Evolutionary conservation across 1,284 basidiomycete genomes (phyloP).

Genomic region (Cystobasidium sp.): DNA sequence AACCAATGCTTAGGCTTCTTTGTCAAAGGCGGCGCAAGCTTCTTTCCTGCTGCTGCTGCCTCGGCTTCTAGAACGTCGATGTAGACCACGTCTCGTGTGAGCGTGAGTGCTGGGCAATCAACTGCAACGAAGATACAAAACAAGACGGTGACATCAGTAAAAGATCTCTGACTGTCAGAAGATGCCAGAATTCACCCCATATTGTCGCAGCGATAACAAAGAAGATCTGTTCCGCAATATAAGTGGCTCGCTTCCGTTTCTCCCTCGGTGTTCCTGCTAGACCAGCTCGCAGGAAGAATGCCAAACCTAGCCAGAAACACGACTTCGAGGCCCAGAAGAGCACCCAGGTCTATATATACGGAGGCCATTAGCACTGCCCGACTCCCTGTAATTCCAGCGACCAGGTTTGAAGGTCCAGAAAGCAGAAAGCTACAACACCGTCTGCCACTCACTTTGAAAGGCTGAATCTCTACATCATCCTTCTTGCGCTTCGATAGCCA

Average conservation of each 20-base stretch:
- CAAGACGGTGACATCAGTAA: not conserved
- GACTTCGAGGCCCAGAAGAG: slow-evolving; percentile 21
- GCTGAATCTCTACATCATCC: slow-evolving; percentile 11
- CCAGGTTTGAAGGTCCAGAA: too few species aligned
- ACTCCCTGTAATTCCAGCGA: too few species aligned
- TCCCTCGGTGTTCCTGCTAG: slow-evolving; percentile 12
- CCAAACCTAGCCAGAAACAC: slow-evolving; percentile 34
- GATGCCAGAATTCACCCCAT: slow-evolving; percentile 18
- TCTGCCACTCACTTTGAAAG: slow-evolving; percentile 7
- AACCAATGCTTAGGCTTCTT: slow-evolving; percentile 34
- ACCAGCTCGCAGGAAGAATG: slow-evolving; percentile 33
- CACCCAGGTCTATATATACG: slow-evolving; percentile 31
- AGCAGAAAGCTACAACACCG: too few species aligned
- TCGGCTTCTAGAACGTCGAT: slow-evolving; percentile 18
- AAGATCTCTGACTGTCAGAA: not conserved
- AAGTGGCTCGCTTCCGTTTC: slow-evolving; percentile 21
- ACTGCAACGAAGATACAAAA: slow-evolving; percentile 17
- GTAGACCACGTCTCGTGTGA: slow-evolving; percentile 34
- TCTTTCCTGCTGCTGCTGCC: not conserved
- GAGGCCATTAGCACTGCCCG: too few species aligned
- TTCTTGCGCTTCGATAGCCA: slow-evolving; percentile 22
- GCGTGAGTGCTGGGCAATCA: slow-evolving; percentile 25
- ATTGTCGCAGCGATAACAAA: slow-evolving; percentile 30
- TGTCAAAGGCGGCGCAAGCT: slow-evolving; percentile 17
- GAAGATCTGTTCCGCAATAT: slow-evolving; percentile 37